A percentile compares a stretch with the other conserved stretches of the same genome.
Evolutionary conservation across 1,284 basidiomycete species (phyloP).

Genomic region (Leccinum cinnamomeum): DNA sequence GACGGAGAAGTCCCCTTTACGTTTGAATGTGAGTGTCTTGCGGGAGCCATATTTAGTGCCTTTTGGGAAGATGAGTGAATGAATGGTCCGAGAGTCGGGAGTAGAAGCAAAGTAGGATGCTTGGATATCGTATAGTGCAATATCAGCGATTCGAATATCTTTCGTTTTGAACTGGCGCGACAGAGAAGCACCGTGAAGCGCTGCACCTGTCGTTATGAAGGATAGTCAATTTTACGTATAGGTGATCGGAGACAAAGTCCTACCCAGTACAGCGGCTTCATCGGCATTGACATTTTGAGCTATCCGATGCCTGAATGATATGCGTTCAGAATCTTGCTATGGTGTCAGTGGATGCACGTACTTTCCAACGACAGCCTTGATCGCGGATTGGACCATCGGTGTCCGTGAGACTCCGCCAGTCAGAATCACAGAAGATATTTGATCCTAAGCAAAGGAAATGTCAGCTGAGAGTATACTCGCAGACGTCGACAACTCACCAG

Average conservation of each 20-base stretch:
- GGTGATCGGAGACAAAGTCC: neutral
- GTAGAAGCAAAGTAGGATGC: conserved; percentile 71
- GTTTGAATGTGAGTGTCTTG: conserved; percentile 80
- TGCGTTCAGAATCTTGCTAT: conserved; percentile 11
- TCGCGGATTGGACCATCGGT: conserved; percentile 86
- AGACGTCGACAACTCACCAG: conserved; percentile 42
- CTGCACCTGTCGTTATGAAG: conserved; percentile 61
- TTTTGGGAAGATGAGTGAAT: conserved; percentile 71
- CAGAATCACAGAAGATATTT: conserved; percentile 88
- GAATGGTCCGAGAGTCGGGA: conserved; percentile 64
- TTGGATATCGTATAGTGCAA: conserved; percentile 70
- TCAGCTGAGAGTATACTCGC: conserved; percentile 4
- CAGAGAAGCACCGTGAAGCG: conserved; percentile 87
- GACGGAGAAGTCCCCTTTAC: conserved; percentile 76
- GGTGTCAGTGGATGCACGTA: conserved; percentile 36
- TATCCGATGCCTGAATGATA: conserved; percentile 62
- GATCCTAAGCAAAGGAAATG: conserved; percentile 42
- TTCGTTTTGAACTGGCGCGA: conserved; percentile 96
- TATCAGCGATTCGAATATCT: conserved; percentile 83
- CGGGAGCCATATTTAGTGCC: conserved; percentile 75
- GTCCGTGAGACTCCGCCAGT: conserved; percentile 89
- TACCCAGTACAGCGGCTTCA: conserved; percentile 91
- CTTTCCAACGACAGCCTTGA: conserved; percentile 78
- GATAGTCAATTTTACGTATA: conserved; percentile 6
- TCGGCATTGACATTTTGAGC: conserved; percentile 96